A percentile compares a stretch with the other conserved stretches of the same genome.
Evolutionary conservation across 1,139 yeast species (phyloP).

Genomic region (Citeromyces hawaiiensis): DNA sequence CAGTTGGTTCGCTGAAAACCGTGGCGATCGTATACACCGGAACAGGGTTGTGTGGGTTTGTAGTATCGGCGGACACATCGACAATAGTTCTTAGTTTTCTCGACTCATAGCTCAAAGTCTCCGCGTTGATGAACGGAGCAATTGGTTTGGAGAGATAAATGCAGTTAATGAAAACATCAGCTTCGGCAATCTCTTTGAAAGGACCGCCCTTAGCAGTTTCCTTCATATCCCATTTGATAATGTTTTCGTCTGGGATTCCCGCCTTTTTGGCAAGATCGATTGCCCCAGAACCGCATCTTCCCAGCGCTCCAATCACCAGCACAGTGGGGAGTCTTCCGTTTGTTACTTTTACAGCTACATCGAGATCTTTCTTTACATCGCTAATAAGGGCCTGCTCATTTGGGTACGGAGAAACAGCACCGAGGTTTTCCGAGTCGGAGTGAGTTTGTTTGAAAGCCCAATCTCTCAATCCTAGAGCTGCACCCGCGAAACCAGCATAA

Average conservation of each 20-base stretch:
- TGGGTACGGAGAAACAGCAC: conserved; percentile 71
- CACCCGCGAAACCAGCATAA: conserved; percentile 99
- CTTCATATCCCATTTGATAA: conserved; percentile 90
- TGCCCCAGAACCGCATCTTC: conserved; percentile 99
- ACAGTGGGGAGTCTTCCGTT: conserved; percentile 66
- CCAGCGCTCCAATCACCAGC: conserved; percentile 90
- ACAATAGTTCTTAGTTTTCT: conserved; percentile 87
- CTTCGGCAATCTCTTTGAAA: conserved; percentile 75
- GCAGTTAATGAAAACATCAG: conserved; percentile 90
- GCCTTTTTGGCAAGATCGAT: conserved; percentile 66
- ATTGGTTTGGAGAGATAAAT: conserved; percentile 89
- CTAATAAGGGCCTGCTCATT: conserved; percentile 62
- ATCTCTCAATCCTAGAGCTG: conserved; percentile 87
- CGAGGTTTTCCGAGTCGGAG: conserved; percentile 47
- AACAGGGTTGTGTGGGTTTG: conserved; percentile 95
- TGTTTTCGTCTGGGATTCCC: conserved; percentile 79
- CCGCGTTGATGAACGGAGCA: conserved; percentile 75
- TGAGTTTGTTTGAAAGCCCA: conserved; percentile 88
- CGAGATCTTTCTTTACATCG: conserved; percentile 53
- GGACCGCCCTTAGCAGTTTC: conserved; percentile 98
- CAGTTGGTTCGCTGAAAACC: conserved; percentile 84
- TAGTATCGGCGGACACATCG: conserved; percentile 96
- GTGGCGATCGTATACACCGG: conserved; percentile 89
- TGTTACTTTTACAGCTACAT: conserved; percentile 40
- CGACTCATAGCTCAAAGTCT: conserved; percentile 42